Evolutionary conservation across 805 yeast genomes (phyloP), one percentile per base, ranked within the genome.

Genomic region (Kodamaea nitidulidarum): DNA sequence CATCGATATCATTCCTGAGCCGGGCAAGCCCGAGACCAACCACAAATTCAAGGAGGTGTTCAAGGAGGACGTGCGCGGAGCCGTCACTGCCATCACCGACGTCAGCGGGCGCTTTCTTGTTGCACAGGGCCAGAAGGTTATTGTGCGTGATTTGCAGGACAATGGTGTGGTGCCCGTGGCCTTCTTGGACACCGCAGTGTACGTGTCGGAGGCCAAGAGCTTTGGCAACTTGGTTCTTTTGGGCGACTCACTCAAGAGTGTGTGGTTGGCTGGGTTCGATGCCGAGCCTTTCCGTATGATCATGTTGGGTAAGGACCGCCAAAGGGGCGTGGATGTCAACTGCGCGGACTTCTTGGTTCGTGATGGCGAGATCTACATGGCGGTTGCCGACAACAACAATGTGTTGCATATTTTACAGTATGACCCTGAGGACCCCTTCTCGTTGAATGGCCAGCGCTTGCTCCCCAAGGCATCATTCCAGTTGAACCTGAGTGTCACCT

Each of bases 81-180:
- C 95, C 1, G 91, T 84, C 0, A 78, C 93, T 1, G 70, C 85
- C 2, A 70, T 88, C 1, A 77, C 84, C 53, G 93, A 82, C 38
- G 72, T 90, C 8, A 79, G 90, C 60, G 97, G 97, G 3, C 68
- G 95, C 45, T 78, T 91, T 42, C 70, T 88, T 30, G 80, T 81
- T 2, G 78, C 88, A 3, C 98, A 91, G 59, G 96, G 96, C 4
- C 95, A 86, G 59, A 84, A 84, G 50, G 58, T 78, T 21, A 67
- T 91, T 48, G 81, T 90, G 2, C 72, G 97, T 52, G 91, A 85
- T 55, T 70, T 88, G 35, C 90, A 85, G 52, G 95, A 85, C 51
- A 93, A 86, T 57, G 84, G 86, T 39, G 87, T 88, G 3, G 88
- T 84, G 21, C 96, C 98, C 0, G 96, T 93, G 4, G 98, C 98